A percentile compares a stretch with the other conserved stretches of the same genome.
Evolutionary conservation across 768 basidiomycete genomes (phyloP).

Genomic region (Naematelia encephala): DNA sequence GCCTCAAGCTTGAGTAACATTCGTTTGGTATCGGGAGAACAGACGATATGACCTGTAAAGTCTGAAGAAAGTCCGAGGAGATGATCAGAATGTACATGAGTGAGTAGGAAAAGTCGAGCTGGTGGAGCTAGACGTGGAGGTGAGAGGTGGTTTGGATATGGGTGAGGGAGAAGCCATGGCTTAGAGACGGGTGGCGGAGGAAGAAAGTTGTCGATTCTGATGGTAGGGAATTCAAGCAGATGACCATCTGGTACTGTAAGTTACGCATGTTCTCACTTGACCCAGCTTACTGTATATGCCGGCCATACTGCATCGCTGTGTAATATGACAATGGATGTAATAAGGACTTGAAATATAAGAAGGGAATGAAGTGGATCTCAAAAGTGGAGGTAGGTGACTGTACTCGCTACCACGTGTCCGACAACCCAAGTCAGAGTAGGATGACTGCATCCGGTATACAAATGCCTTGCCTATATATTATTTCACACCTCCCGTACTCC

Average conservation of each 20-base stretch:
- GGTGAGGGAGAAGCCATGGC: slow-evolving; percentile 50
- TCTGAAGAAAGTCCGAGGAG: slow-evolving; percentile 70
- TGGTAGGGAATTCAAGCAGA: slow-evolving; percentile 67
- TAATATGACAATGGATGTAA: too few species aligned
- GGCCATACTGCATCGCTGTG: slow-evolving; percentile 36
- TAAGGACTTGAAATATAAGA: background rate
- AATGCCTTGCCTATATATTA: background rate
- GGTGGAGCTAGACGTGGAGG: slow-evolving; percentile 40
- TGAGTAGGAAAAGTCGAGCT: slow-evolving; percentile 67
- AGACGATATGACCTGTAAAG: slow-evolving; percentile 69
- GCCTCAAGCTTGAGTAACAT: slow-evolving; percentile 79
- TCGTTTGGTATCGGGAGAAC: slow-evolving; percentile 77
- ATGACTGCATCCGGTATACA: background rate
- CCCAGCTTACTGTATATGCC: slow-evolving; percentile 41
- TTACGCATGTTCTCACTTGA: background rate
- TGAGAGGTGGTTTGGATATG: slow-evolving; percentile 6
- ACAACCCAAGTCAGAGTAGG: background rate
- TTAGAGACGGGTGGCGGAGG: slow-evolving; percentile 32
- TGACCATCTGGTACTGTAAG: slow-evolving; percentile 57
- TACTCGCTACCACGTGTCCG: background rate
- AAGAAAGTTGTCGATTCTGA: slow-evolving; percentile 83
- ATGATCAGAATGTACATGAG: slow-evolving; percentile 89
- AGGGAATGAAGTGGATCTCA: slow-evolving; percentile 1
- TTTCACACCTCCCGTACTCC: background rate
- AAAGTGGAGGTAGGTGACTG: slow-evolving; percentile 6